Evolutionary conservation across 2,329 filamentous ascomycete species (phyloP).

Genomic region (Talaromyces amestolkiae): DNA sequence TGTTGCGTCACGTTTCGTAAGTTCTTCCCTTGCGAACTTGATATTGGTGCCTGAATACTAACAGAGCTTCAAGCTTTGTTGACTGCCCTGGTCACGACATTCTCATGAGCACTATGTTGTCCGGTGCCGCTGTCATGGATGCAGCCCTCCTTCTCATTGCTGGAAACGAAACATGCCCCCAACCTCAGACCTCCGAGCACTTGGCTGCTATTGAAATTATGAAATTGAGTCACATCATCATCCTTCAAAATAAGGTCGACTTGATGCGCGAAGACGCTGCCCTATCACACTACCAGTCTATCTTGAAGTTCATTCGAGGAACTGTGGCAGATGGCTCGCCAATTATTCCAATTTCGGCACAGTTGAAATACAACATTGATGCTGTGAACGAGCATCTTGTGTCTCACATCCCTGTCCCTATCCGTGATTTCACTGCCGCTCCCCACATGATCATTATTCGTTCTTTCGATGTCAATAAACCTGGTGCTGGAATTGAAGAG

Average conservation of each 20-base stretch:
- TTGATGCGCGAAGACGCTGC: conserved; percentile 96
- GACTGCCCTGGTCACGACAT: conserved; percentile 99
- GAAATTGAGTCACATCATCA: conserved; percentile 99
- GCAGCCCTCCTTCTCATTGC: conserved; percentile 93
- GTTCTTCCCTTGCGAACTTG: conserved; percentile 35
- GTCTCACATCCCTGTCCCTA: conserved; percentile 87
- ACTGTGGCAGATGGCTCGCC: conserved; percentile 93
- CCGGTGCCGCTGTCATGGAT: conserved; percentile 98
- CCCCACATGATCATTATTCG: conserved; percentile 99
- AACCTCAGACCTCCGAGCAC: conserved; percentile 98
- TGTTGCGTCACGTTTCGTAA: conserved; percentile 90
- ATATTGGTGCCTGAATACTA: conserved; percentile 9
- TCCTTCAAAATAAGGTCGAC: conserved; percentile 99
- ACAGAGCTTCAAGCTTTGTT: conserved; percentile 68
- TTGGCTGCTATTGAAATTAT: conserved; percentile 99
- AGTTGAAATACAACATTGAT: conserved; percentile 99
- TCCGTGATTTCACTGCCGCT: conserved; percentile 84
- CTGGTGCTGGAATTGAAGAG: conserved; percentile 96
- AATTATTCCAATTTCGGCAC: conserved; percentile 93
- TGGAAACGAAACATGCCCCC: conserved; percentile 96
- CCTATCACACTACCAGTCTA: conserved; percentile 91
- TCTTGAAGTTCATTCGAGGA: conserved; percentile 96
- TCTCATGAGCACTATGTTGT: conserved; percentile 99
- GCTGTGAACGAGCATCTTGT: conserved; percentile 95
- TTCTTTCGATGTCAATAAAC: conserved; percentile 99